A percentile compares a stretch with the other conserved stretches of the same genome.
phyloP scores from a whole-genome alignment of 768 basidiomycete species.

The Rhizopogon rudus region DNA sequence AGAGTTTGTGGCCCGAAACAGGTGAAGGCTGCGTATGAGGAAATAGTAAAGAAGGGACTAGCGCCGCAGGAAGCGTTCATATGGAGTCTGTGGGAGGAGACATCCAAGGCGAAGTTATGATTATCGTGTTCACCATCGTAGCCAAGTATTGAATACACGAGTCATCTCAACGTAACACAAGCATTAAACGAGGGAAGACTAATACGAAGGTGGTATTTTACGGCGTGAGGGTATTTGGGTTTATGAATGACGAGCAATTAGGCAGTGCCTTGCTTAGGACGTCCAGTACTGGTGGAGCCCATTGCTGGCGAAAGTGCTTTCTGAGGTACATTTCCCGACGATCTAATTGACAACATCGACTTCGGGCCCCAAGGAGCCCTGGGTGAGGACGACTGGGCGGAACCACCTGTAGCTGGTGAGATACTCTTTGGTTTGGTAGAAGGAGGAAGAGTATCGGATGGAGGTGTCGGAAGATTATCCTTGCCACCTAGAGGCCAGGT shows the following conservation, averaged over 20 bases:
- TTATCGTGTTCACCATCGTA: neutral
- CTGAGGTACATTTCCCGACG: neutral
- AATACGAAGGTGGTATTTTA: neutral
- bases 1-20: constrained; percentile 40
- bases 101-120: neutral
- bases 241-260: neutral
- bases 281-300: neutral
- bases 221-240: too few relatives aligned
- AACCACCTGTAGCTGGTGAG: neutral
- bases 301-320: neutral
- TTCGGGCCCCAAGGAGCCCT: neutral
- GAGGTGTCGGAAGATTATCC: neutral
- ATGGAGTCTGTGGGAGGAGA: constrained; percentile 61
- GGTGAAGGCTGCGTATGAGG: constrained; percentile 47
- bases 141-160: neutral
- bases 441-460: neutral
- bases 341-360: neutral
- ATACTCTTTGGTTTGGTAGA: neutral
- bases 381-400: neutral
- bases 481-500: neutral
- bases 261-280: neutral
- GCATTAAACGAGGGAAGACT: neutral
- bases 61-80: constrained; percentile 53
- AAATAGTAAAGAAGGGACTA: constrained; percentile 39
- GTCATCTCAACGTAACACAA: neutral